Conservation (phyloP, 345 rosid genomes). For the Adansonia digitata region DNA sequence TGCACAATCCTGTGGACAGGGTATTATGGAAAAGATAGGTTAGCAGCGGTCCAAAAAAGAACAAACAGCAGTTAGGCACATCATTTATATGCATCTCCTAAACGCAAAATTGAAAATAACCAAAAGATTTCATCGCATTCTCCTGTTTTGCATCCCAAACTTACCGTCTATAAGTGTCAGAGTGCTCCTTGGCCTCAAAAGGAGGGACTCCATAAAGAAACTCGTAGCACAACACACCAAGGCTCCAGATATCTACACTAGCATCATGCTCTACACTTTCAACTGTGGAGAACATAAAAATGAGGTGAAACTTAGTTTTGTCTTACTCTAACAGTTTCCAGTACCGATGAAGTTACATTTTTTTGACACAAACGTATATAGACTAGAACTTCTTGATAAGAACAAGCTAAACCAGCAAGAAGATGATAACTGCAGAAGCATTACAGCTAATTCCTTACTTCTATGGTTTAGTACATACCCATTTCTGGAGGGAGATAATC, state of each 20-base stretch:
- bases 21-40: background rate
- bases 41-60: background rate
- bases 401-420: background rate
- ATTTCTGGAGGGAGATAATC: conserved; percentile 99
- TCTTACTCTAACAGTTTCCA: background rate
- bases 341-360: background rate
- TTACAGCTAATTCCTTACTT: background rate
- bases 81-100: background rate
- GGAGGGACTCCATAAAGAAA: conserved; percentile 89
- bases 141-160: background rate
- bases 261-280: conserved; percentile 97
- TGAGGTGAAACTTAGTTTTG: background rate
- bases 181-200: conserved; percentile 88
- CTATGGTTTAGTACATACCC: conserved; percentile 44
- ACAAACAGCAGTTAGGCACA: background rate
- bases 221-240: conserved; percentile 90
- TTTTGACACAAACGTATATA: background rate
- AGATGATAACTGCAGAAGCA: background rate
- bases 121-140: background rate
- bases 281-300: conserved; percentile 36
- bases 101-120: background rate
- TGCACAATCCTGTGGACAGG: conserved; percentile 68
- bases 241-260: conserved; percentile 96
- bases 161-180: conserved; percentile 91
- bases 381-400: background rate